These are phyloP conservation scores for Inga leiocalycina DNA, from an alignment of 306 rosid species.

Conservation along the genomic window DNA sequence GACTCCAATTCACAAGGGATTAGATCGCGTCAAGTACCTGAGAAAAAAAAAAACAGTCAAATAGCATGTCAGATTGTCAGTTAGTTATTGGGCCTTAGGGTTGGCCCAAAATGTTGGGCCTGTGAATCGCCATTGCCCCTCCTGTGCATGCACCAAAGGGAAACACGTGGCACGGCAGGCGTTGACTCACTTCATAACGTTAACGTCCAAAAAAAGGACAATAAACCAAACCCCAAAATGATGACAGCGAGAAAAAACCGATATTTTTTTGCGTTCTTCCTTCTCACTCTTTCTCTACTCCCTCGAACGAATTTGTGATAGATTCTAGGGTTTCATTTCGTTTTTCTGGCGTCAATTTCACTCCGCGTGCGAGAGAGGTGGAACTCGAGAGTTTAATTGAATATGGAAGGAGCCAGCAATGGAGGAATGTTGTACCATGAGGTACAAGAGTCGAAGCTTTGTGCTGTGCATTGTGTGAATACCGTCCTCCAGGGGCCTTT, in stretches of 20 bases:
- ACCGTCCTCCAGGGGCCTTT: slow-evolving; percentile 91
- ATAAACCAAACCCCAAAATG: not conserved
- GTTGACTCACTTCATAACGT: slow-evolving; percentile 9
- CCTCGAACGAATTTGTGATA: not conserved
- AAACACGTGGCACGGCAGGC: slow-evolving; percentile 7
- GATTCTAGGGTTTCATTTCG: slow-evolving; percentile 47
- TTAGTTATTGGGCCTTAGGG: not conserved
- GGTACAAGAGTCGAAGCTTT: slow-evolving; percentile 97
- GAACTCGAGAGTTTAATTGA: not conserved
- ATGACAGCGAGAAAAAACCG: not conserved
- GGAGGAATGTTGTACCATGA: slow-evolving; percentile 98
- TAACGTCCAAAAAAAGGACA: not conserved
- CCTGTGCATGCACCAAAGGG: too few relatives aligned
- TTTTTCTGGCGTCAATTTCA: not conserved
- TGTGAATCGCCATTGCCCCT: not conserved
- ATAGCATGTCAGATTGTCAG: not conserved
- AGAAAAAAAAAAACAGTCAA: too few relatives aligned
- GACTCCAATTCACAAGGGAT: too few relatives aligned
- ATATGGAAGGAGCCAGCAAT: slow-evolving; percentile 94
- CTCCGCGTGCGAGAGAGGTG: not conserved
- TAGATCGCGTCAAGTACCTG: not conserved
- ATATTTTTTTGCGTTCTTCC: not conserved
- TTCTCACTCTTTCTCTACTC: not conserved
- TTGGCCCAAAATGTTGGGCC: not conserved
- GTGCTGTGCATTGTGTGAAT: slow-evolving; percentile 96